Evolutionary conservation across 2,329 filamentous ascomycete genomes (phyloP).

Genomic region (Xylaria sp.): DNA sequence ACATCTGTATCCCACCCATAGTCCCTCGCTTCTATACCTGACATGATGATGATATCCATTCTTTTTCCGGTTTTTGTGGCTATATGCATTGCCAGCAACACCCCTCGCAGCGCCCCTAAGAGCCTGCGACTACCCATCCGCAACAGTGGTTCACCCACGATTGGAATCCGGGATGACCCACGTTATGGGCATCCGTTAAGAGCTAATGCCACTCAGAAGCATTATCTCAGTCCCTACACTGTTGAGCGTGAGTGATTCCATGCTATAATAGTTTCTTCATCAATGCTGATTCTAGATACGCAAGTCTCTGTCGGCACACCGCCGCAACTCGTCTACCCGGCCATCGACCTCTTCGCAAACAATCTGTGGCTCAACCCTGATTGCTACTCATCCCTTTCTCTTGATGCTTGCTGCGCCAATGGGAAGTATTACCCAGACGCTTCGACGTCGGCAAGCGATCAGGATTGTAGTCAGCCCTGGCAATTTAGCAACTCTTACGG

Average conservation of each 20-base stretch:
- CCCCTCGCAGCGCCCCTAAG: slow-evolving; percentile 9
- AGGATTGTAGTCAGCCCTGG: slow-evolving; percentile 29
- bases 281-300: slow-evolving; percentile 3
- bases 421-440: slow-evolving; percentile 32
- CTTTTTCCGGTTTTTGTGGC: slow-evolving; percentile 23
- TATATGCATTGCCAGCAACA: slow-evolving; percentile 19
- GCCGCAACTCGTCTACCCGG: slow-evolving; percentile 32
- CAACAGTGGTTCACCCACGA: background rate
- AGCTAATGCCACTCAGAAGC: slow-evolving; percentile 31
- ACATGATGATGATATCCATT: slow-evolving; percentile 27
- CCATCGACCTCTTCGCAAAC: slow-evolving; percentile 35
- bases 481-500: slow-evolving; percentile 19
- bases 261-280: background rate
- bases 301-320: slow-evolving; percentile 37
- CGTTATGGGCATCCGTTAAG: slow-evolving; percentile 29
- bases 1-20: background rate
- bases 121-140: slow-evolving; percentile 29
- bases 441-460: slow-evolving; percentile 20
- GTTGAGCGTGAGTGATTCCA: slow-evolving; percentile 28
- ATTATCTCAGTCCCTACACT: slow-evolving; percentile 38
- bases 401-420: slow-evolving; percentile 28
- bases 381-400: slow-evolving; percentile 23
- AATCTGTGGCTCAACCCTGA: slow-evolving; percentile 38
- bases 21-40: background rate
- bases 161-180: slow-evolving; percentile 24